Evolutionary conservation across 768 basidiomycete genomes (phyloP).

Genomic region (Lentinula edodes): DNA sequence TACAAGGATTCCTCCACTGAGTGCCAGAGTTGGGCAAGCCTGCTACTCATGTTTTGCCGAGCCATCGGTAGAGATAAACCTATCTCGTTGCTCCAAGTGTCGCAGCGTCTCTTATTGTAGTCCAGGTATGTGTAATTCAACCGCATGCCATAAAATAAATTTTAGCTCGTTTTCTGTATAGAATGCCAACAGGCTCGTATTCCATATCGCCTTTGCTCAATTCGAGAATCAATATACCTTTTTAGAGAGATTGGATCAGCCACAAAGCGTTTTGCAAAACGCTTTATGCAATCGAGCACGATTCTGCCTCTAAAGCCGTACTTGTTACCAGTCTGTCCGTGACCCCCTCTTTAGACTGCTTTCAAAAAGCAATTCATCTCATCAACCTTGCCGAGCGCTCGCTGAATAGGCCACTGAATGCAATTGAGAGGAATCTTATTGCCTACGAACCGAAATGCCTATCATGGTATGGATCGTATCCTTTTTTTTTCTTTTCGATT

Average conservation of each 20-base stretch:
- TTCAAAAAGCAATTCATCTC: constrained; percentile 8
- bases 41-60: neutral
- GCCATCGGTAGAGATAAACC: neutral
- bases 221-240: no score
- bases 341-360: constrained; percentile 8
- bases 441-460: no score
- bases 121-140: constrained; percentile 13
- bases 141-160: neutral
- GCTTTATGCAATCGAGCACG: constrained; percentile 18
- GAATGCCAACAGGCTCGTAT: constrained; percentile 25
- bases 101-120: constrained; percentile 26
- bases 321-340: constrained; percentile 9
- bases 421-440: neutral
- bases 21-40: neutral
- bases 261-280: constrained; percentile 30
- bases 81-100: constrained; percentile 21
- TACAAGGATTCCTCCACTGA: neutral
- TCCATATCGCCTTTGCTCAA: neutral
- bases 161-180: constrained; percentile 3
- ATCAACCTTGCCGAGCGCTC: constrained; percentile 5
- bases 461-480: no score
- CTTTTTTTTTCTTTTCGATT: no score
- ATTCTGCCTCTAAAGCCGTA: constrained; percentile 6
- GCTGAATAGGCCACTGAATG: constrained; percentile 13
- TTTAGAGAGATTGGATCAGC: constrained; percentile 22